phyloP scores from a whole-genome alignment of 345 rosid genomes.

The Cardamine occulta region DNA sequence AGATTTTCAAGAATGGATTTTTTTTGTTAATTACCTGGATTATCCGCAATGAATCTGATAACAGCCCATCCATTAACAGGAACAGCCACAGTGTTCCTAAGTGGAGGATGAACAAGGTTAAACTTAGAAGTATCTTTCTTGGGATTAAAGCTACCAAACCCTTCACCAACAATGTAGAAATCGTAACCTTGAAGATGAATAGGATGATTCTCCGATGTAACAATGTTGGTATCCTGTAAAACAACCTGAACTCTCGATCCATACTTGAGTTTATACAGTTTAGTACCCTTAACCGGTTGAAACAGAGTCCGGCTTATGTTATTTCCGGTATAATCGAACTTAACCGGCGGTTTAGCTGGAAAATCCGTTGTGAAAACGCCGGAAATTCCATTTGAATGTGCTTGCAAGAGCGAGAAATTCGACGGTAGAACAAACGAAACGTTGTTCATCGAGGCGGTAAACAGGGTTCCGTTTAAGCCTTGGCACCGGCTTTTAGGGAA shows the following conservation, averaged over 20 bases:
- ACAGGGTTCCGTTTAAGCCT: conserved; percentile 87
- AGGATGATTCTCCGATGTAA: conserved; percentile 87
- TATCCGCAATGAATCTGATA: conserved; percentile 89
- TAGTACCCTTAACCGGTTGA: conserved; percentile 75
- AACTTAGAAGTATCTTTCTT: conserved; percentile 67
- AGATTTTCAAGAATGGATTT: not conserved
- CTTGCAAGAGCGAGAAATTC: conserved; percentile 72
- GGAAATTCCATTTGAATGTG: conserved; percentile 61
- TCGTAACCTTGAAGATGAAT: conserved; percentile 95
- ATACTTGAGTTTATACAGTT: conserved; percentile 65
- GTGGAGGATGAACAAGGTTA: conserved; percentile 89
- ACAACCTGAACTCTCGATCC: conserved; percentile 85
- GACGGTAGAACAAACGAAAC: conserved; percentile 77
- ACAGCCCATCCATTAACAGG: conserved; percentile 91
- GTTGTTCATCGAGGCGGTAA: conserved; percentile 88
- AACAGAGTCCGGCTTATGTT: conserved; percentile 69
- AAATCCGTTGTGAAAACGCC: conserved; percentile 88
- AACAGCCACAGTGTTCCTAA: conserved; percentile 81
- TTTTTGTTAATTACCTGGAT: conserved; percentile 68
- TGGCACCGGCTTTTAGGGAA: conserved; percentile 58
- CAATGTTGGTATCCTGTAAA: conserved; percentile 80
- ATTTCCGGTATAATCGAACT: conserved; percentile 83
- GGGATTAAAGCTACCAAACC: conserved; percentile 87
- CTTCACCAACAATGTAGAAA: conserved; percentile 81
- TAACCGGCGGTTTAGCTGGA: conserved; percentile 66